Evolutionary conservation across 257 asterid genomes (phyloP), one percentile per base, ranked within the genome.

Genomic region (Fraxinus cuspidata): DNA sequence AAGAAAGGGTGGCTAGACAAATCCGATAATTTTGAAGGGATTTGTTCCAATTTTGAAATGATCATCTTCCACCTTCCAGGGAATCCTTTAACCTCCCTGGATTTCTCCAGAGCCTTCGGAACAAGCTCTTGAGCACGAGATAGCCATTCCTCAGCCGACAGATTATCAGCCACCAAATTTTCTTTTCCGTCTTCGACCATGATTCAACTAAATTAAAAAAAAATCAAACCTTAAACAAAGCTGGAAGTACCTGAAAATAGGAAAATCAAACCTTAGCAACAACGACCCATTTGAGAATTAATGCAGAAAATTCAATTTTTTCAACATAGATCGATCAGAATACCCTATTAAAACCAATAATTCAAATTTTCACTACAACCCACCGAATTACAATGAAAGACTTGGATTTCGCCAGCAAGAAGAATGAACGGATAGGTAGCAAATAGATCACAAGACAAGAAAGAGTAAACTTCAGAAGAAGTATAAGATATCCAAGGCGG

Each of bases 1-100:
- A 95, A 95, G 80, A 91, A 95, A 25, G 99, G 99, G 76, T 95
- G 99, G 86, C 96, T 93, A 0, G 98, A 93, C 40, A 95, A 85
- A 74, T 95, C 91, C 0, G 98, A 95, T 12, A 95, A 64, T n/a
- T 89, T 78, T 4, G 86, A 63, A 0, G 97, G 98, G 75, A 93
- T 82, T 80, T 88, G 87, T 67, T 90, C 96, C 74, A 95, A 79
- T 75, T 89, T 93, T 3, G 89, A 87, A 44, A 90, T 78, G 9
- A 95, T 95, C 89, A 88, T 87, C 83, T 88, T 93, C 99, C 99
- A 95, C 79, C 97, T 86, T 12, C 86, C 84, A 0, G 93, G 90
- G 74, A 93, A 95, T 28, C 89, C 94, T 79, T 80, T 89, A 3
- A 93, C 93, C 83, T 87, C 87, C 75, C 81, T 82, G 32, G 98